Conservation (phyloP, 768 basidiomycete species). For the Pulveroboletus sp. region DNA sequence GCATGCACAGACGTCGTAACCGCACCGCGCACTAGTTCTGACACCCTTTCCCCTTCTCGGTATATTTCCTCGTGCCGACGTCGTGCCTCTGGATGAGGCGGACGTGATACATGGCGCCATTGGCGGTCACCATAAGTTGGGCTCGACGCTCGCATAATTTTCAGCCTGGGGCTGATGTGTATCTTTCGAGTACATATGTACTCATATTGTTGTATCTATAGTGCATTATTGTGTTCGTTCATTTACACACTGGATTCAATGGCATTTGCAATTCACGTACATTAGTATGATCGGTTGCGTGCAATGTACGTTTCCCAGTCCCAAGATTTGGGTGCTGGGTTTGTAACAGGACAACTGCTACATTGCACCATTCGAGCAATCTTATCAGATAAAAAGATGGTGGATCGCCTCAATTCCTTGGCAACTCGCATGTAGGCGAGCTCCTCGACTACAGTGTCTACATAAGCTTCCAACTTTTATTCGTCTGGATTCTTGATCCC, state of each 20-base stretch:
- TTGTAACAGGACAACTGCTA: no score
- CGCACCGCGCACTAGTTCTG: conserved; percentile 8
- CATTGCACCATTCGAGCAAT: no score
- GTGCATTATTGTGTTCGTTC: neutral
- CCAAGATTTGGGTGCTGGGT: no score
- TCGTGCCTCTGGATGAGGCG: conserved; percentile 9
- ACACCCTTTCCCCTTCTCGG: neutral
- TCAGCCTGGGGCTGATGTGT: conserved; percentile 8
- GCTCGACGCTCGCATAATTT: conserved; percentile 3
- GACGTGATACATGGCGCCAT: no score
- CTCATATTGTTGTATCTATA: conserved; percentile 14
- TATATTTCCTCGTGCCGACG: neutral
- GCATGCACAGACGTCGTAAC: conserved; percentile 18
- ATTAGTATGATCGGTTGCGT: no score
- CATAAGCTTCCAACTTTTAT: no score
- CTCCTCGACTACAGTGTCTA: no score
- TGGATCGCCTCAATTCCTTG: no score
- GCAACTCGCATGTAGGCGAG: no score
- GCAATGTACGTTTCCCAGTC: no score
- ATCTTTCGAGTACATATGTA: neutral
- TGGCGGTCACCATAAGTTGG: neutral
- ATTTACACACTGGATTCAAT: neutral
- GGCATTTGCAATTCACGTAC: neutral
- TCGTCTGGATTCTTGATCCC: no score
- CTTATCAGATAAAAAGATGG: no score